phyloP scores from a whole-genome alignment of 192 early-diverging fungal genomes.

The Linderina pennispora region DNA sequence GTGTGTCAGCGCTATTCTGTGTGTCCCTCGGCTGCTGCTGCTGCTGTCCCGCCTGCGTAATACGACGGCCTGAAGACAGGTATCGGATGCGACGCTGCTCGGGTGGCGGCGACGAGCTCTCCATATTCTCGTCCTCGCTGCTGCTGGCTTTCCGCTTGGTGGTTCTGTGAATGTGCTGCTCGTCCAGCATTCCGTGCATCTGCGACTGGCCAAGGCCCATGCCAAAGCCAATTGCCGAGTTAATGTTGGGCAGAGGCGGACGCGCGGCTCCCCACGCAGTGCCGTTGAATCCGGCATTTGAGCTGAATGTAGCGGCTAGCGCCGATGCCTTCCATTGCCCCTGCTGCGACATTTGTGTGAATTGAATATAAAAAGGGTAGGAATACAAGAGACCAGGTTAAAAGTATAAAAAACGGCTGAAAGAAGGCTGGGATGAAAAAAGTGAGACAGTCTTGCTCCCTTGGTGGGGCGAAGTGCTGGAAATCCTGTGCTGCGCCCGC shows the following conservation, averaged over 20 bases:
- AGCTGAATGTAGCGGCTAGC: constrained; percentile 37
- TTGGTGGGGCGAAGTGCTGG: too few relatives aligned
- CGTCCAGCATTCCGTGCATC: constrained; percentile 3
- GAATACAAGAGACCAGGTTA: background rate
- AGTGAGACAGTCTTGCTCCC: too few relatives aligned
- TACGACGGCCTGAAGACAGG: too few relatives aligned
- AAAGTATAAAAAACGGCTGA: constrained; percentile 1
- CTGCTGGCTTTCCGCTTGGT: constrained; percentile 40
- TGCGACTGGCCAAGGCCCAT: constrained; percentile 24
- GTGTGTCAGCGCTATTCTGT: background rate
- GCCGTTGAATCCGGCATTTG: constrained; percentile 27
- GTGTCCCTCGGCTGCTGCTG: background rate
- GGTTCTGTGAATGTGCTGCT: constrained; percentile 9
- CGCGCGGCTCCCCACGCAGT: constrained; percentile 37
- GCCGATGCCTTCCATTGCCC: constrained; percentile 39
- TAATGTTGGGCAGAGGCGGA: constrained; percentile 10
- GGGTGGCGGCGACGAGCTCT: constrained; percentile 35
- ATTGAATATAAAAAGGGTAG: background rate
- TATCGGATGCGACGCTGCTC: too few relatives aligned
- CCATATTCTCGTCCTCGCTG: constrained; percentile 46
- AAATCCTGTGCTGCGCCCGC: too few relatives aligned
- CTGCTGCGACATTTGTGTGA: constrained; percentile 39
- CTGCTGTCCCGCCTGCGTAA: constrained; percentile 3
- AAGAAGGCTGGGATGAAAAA: background rate
- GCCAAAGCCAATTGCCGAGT: constrained; percentile 29